These are phyloP conservation scores for Nemania bipapillata DNA, from an alignment of 2,329 filamentous ascomycete genomes.

Conservation along the genomic window DNA sequence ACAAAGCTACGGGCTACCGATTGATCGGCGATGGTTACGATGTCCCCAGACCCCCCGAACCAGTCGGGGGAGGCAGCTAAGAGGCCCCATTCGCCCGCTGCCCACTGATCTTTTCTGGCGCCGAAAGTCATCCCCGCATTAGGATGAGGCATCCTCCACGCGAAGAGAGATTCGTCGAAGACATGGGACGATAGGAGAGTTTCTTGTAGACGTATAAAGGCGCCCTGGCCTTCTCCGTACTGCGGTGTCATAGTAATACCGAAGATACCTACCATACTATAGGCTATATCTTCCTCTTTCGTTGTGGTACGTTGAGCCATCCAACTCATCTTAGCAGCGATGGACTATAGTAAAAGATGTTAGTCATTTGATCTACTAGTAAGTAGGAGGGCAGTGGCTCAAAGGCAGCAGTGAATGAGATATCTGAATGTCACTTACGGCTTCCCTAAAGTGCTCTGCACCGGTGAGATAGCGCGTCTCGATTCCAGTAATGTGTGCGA, in stretches of 20 bases:
- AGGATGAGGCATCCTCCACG: slow-evolving; percentile 16
- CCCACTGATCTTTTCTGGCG: not conserved
- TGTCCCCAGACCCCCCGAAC: slow-evolving; percentile 1
- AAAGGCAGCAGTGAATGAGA: not conserved
- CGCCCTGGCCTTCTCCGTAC: slow-evolving; percentile 47
- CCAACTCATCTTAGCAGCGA: slow-evolving; percentile 51
- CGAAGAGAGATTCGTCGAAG: slow-evolving; percentile 25
- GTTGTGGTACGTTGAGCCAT: slow-evolving; percentile 43
- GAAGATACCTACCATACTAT: slow-evolving; percentile 49
- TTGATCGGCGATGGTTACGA: not conserved
- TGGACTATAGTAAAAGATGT: slow-evolving; percentile 26
- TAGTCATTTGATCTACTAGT: not conserved
- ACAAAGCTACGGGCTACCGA: not conserved
- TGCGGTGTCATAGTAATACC: slow-evolving; percentile 49
- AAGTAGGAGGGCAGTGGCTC: not conserved
- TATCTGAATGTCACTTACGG: slow-evolving; percentile 11
- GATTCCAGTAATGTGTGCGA: slow-evolving; percentile 50
- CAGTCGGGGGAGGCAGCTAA: not conserved
- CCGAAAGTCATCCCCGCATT: not conserved
- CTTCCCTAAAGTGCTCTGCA: slow-evolving; percentile 33
- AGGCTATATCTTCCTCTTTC: slow-evolving; percentile 46
- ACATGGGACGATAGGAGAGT: slow-evolving; percentile 3
- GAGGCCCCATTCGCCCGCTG: slow-evolving; percentile 13
- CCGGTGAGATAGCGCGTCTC: slow-evolving; percentile 20
- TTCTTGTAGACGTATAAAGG: slow-evolving; percentile 43